Evolutionary conservation across 768 basidiomycete species (phyloP), one percentile per base, ranked within the genome.

Genomic region (Arthromyces matolae): DNA sequence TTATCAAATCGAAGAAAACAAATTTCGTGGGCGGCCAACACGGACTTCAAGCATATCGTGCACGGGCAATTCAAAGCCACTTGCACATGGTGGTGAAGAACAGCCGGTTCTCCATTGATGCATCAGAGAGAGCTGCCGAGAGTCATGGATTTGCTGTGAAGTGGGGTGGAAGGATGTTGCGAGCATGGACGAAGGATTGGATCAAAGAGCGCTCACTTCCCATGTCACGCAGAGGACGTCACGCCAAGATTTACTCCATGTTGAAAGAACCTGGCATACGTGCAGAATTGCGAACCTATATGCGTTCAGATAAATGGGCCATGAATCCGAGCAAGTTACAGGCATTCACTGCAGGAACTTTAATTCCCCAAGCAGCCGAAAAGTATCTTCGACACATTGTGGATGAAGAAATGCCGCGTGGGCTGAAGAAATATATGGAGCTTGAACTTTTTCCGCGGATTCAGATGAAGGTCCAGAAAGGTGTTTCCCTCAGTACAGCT

Each of bases 251-350:
- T 0, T 64, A 48, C 49, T 60, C 63, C 18, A 43, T 70, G 3
- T 54, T 65, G 19, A 37, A 56, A 27, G 64, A 69, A 42, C 64
- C 66, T n/a, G 49, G 13, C 4, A 59, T 66, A 18, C 22, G 41
- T 10, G 62, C 59, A 14, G 66, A 67, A 44, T 49, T 68, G 9
- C 50, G 61, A 1, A 47, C 64, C 22, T 70, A 54, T 51, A 10
- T 69, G 16, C 56, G 60, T 4, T 61, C 63, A 23, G 59, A 70
- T 35, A 70, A 70, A 53, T 70, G 69, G 69, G 49, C 63, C 23
- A 64, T 67, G 50, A 41, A 68, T 51, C 69, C 69, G 3, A 49
- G 29, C 22, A 71, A 68, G 50, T 45, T 71, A 19, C 55, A 36
- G 0, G 52, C 60, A 20, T 67, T 64, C 55, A 59, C 16, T 1